Conservation (phyloP, 805 yeast species). For the Saturnispora saitoi region DNA sequence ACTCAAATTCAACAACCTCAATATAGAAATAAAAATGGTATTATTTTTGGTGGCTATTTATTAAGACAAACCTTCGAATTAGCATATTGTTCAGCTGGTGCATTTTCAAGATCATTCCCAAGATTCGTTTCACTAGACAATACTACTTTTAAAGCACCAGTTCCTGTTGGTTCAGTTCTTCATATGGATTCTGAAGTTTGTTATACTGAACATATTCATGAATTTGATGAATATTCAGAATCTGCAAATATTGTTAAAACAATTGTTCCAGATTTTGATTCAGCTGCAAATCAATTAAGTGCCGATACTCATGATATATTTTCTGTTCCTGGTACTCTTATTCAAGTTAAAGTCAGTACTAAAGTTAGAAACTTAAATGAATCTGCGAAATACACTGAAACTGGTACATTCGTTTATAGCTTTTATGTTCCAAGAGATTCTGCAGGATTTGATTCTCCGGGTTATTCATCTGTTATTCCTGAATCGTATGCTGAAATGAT, state of each 20-base stretch:
- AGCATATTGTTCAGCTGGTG: conserved; percentile 89
- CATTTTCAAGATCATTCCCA: conserved; percentile 78
- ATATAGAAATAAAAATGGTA: conserved; percentile 88
- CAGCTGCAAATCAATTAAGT: conserved; percentile 48
- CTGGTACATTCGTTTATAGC: conserved; percentile 84
- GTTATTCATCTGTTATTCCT: conserved; percentile 74
- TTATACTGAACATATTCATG: conserved; percentile 73
- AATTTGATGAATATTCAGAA: conserved; percentile 19
- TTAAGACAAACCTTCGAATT: conserved; percentile 89
- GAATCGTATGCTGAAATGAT: conserved; percentile 88
- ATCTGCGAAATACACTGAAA: conserved; percentile 53
- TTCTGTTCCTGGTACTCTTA: conserved; percentile 72
- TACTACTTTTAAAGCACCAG: conserved; percentile 88
- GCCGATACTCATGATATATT: conserved; percentile 49
- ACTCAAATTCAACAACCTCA: conserved; percentile 94
- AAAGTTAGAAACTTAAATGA: conserved; percentile 51
- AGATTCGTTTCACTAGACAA: conserved; percentile 85
- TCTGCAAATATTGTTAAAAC: conserved; percentile 20
- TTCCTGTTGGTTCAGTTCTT: conserved; percentile 88
- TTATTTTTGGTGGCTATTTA: conserved; percentile 92
- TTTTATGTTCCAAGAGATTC: conserved; percentile 69
- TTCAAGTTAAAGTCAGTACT: conserved; percentile 86
- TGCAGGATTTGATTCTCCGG: conserved; percentile 36
- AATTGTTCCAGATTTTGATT: conserved; percentile 39
- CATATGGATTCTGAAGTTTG: conserved; percentile 76